phyloP scores from a whole-genome alignment of 306 rosid genomes.

The Dryas octopetala region DNA sequence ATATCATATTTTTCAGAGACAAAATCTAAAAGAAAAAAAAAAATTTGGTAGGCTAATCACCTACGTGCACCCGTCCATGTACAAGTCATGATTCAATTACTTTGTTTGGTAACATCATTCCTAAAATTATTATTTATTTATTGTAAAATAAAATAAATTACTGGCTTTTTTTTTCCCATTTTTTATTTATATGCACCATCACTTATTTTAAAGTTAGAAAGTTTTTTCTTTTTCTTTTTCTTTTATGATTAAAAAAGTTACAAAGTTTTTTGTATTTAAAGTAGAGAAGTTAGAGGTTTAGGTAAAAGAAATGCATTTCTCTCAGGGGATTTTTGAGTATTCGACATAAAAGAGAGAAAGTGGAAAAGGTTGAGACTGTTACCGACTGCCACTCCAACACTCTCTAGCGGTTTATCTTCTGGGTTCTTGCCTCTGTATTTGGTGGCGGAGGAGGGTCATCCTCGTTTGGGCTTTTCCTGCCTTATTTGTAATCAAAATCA shows the following conservation, averaged over 20 bases:
- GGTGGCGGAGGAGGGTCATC: conserved; percentile 21
- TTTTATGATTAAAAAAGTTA: background rate
- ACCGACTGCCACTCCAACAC: conserved; percentile 26
- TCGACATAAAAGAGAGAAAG: background rate
- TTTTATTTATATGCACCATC: background rate
- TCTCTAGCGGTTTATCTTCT: conserved; percentile 33
- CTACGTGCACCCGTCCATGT: conserved; percentile 16
- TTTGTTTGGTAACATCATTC: conserved; percentile 14
- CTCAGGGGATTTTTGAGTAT: background rate
- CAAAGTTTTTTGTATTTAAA: background rate
- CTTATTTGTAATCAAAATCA: conserved; percentile 25
- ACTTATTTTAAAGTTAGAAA: background rate
- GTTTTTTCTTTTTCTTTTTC: background rate
- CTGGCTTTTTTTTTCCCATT: background rate
- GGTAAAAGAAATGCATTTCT: background rate
- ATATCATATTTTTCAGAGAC: background rate
- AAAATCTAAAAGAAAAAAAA: background rate
- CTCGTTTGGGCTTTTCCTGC: conserved; percentile 24
- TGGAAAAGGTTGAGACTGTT: conserved; percentile 23
- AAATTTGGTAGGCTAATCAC: background rate
- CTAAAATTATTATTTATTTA: background rate
- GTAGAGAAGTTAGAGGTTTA: background rate
- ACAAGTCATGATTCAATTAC: conserved; percentile 23
- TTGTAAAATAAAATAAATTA: background rate
- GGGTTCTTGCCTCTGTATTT: conserved; percentile 15